Evolutionary conservation across 1,139 yeast genomes (phyloP), one percentile per base, ranked within the genome.

Genomic region (Ogataea hybrid): DNA sequence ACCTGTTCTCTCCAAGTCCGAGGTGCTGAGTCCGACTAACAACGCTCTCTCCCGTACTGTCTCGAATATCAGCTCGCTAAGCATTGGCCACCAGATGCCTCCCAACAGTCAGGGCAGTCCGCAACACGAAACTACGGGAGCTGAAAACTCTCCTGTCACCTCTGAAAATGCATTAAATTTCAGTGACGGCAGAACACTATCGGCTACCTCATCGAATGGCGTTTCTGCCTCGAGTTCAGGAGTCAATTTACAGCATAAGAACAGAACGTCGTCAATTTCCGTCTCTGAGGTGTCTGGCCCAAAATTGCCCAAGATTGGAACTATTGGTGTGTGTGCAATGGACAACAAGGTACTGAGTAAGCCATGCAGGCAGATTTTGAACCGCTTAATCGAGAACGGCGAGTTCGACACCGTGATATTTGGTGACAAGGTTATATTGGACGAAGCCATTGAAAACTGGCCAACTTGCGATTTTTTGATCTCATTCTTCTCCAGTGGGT

Each of bases 281-380:
- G 58, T 59, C 4, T 51, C 56, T 4, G 75, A 70, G 41, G 61
- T 61, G 7, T 67, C 63, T 8, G 71, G 72, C 0, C 77, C 81
- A 2, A 71, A 74, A 47, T 58, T 81, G 38, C 90, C 92, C 2
- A 82, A 77, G 52, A 78, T 89, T 50, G 98, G 98, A 28, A 89
- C 88, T 54, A 88, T 94, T 55, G 99, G 99, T 35, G 96, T 94
- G 1, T 94, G 98, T 69, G 99, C 99, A 7, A 90, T 94, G 97
- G 98, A 94, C 64, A 83, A 92, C 42, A 94, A 94, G 63, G 98
- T 90, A 1, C 75, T 95, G 61, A 85, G 95, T 29, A 94, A 94
- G 65, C 98, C 99, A 2, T 92, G 97, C 61, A 73, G 97, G 48
- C 87, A 85, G 49, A 94, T 94, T 49, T 71, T 94, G 54, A 90